Percentiles rank a stretch among this genome's conserved stretches.
These are phyloP conservation scores for Dalbergia oliveri DNA, from an alignment of 306 rosid genomes.

Conservation along the genomic window DNA sequence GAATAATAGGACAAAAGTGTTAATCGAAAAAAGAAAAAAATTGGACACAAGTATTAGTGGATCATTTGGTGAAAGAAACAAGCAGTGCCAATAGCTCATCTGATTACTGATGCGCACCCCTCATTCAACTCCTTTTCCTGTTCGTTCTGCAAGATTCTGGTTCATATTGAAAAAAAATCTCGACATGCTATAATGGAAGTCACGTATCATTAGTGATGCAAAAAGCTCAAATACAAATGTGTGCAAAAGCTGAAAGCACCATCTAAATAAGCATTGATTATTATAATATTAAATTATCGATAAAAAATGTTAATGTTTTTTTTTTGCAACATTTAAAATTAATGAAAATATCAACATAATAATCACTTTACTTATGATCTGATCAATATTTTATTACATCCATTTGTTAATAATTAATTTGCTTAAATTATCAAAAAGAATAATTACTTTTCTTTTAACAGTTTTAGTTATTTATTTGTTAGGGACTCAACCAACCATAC, in stretches of 20 bases:
- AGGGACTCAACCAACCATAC: background rate
- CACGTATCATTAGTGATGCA: constrained; percentile 44
- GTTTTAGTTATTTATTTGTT: background rate
- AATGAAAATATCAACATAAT: background rate
- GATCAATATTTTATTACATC: background rate
- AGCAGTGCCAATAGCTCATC: constrained; percentile 45
- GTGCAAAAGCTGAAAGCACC: constrained; percentile 39
- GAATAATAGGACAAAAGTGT: constrained; percentile 40
- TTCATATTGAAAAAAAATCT: constrained; percentile 4
- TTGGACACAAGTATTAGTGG: constrained; percentile 46
- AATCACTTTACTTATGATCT: background rate
- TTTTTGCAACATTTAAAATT: background rate
- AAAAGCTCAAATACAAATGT: constrained; percentile 40
- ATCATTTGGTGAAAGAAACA: constrained; percentile 41
- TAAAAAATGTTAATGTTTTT: too few species aligned
- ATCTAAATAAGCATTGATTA: background rate
- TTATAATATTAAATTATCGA: background rate
- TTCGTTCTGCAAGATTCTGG: constrained; percentile 17
- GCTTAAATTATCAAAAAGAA: too few species aligned
- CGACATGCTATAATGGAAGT: constrained; percentile 33
- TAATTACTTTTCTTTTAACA: too few species aligned
- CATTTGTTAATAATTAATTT: too few species aligned
- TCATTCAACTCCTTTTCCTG: constrained; percentile 38
- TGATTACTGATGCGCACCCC: constrained; percentile 45
- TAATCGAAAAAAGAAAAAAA: constrained; percentile 16